phyloP scores from a whole-genome alignment of 2,329 filamentous ascomycete genomes.

The Davidsoniella neocaledoniae region DNA sequence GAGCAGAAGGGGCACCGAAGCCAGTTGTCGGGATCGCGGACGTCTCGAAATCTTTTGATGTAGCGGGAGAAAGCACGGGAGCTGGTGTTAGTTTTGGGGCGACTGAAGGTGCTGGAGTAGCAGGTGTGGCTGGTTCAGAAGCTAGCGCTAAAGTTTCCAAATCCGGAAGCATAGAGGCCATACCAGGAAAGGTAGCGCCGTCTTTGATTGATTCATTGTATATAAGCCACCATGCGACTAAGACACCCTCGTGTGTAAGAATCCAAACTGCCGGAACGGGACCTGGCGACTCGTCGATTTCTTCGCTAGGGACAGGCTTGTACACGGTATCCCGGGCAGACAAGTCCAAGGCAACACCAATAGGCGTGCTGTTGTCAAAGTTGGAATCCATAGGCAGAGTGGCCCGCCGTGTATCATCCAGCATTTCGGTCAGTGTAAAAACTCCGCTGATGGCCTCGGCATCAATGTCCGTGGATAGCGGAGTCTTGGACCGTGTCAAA shows the following conservation, averaged over 20 bases:
- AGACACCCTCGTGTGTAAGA: constrained; percentile 73
- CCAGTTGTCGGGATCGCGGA: constrained; percentile 12
- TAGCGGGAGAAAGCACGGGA: constrained; percentile 18
- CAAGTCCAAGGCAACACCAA: constrained; percentile 72
- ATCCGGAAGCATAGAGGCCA: constrained; percentile 32
- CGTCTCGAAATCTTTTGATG: constrained; percentile 15
- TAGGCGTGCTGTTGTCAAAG: constrained; percentile 54
- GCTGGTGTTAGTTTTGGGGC: constrained; percentile 18
- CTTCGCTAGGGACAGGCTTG: constrained; percentile 56
- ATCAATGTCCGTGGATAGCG: constrained; percentile 44
- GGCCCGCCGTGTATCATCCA: constrained; percentile 59
- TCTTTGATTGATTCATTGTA: constrained; percentile 73
- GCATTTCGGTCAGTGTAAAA: constrained; percentile 57
- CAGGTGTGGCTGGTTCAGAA: constrained; percentile 17
- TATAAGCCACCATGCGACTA: constrained; percentile 80
- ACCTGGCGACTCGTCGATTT: constrained; percentile 60
- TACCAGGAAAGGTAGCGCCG: constrained; percentile 54
- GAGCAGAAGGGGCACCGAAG: constrained; percentile 14
- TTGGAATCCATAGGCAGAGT: constrained; percentile 50
- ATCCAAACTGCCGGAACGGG: constrained; percentile 73
- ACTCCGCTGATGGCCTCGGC: constrained; percentile 44
- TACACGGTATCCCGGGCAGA: constrained; percentile 64
- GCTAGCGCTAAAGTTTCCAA: constrained; percentile 13
- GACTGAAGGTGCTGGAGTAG: background rate
- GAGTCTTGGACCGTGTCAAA: constrained; percentile 53